Evolutionary conservation across 176 grass and related monocot genomes (phyloP), one percentile per base, ranked within the genome.

Genomic region (Puccinellia tenuiflora): DNA sequence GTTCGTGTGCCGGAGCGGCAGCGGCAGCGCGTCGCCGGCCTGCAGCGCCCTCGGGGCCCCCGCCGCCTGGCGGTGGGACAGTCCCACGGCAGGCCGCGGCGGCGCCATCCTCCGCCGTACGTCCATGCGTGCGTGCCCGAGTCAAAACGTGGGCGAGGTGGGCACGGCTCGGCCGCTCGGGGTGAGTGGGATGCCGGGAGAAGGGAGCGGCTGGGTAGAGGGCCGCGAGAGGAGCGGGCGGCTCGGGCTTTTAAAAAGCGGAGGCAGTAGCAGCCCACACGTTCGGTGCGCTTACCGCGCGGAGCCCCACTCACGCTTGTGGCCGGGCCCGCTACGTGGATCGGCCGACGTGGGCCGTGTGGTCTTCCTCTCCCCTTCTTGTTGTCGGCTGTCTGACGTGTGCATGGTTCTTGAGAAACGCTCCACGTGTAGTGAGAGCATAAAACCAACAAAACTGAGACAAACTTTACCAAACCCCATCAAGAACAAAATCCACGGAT

Each of bases 1-100:
- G 90, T 98, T 95, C 2, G 96, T 93, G 85, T 95, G 89, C 61
- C 96, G 92, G 79, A 98, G 50, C 21, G 92, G 96, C 43, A 98
- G 86, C 54, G 92, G 92, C 57, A 98, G 85, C 78, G 93, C 90
- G 72, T 96, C 93, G 45, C 90, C 91, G 0, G 93, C 90, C 65
- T 96, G 93, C 26, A 96, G 93, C 39, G 85, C 81, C 86, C 82
- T 88, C 54, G 78, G 45, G 63, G 17, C 24, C 18, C 45, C 47
- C 1, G 73, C 12, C 0, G 1, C 25, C 42, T 48, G 42, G 45
- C 70, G 63, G 63, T 66, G 63, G 63, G 77, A 30, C 77, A 8
- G 24, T 12, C 3, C 30, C 51, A 54, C 57, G 18, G 69, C 71
- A 43, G 29, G 83, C n/a, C n/a, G n/a, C 51, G 29, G 52, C 39